Conservation (phyloP, 1,139 yeast genomes). For the Sugiyamaella pinicola region DNA sequence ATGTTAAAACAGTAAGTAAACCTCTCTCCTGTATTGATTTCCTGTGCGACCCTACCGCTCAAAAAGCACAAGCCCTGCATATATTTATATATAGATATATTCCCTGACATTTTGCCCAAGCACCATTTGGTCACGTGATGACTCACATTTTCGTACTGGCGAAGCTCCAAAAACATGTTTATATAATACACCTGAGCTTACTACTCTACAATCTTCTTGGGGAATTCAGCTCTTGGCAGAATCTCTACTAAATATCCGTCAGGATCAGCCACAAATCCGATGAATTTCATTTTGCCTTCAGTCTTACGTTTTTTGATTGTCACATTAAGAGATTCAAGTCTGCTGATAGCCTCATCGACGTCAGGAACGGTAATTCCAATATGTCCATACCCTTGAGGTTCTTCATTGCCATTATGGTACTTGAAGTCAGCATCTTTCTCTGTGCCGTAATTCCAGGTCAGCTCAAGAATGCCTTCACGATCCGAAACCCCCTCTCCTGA, state of each 20-base stretch:
- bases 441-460: conserved; percentile 95
- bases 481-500: conserved; percentile 36
- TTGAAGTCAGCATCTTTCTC: conserved; percentile 73
- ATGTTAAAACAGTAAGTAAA: too few species aligned
- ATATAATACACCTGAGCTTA: too few species aligned
- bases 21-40: too few species aligned
- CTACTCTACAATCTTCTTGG: conserved; percentile 28
- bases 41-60: too few species aligned
- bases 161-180: too few species aligned
- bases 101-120: too few species aligned
- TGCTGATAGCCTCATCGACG: conserved; percentile 58
- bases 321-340: conserved; percentile 53
- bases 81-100: too few species aligned
- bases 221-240: conserved; percentile 47
- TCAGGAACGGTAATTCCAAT: conserved; percentile 73
- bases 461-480: conserved; percentile 74
- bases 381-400: conserved; percentile 84
- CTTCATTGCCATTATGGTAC: conserved; percentile 84
- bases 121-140: too few species aligned
- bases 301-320: conserved; percentile 53
- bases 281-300: conserved; percentile 61
- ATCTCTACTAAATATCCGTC: conserved; percentile 88
- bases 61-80: too few species aligned
- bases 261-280: conserved; percentile 85
- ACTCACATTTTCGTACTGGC: too few species aligned